Percentiles rank a stretch among this genome's conserved stretches.
These are phyloP conservation scores for Vaccinium macrocarpon DNA, from an alignment of 148 eudicot species.

Conservation along the genomic window DNA sequence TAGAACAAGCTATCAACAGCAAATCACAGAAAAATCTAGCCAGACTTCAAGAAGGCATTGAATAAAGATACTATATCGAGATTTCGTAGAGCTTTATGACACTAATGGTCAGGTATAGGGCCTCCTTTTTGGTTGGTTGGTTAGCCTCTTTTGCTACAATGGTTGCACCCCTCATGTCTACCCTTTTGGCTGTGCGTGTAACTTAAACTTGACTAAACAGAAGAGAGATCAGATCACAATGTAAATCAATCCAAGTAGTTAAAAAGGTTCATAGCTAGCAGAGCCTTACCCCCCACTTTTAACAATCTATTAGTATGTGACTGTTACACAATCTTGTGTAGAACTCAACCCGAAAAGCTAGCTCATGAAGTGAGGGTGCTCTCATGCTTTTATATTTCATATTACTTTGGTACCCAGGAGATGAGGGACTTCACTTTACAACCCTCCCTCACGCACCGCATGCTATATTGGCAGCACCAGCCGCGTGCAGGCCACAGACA, in stretches of 20 bases:
- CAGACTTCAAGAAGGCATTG: constrained; percentile 3
- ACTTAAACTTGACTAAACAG: not conserved
- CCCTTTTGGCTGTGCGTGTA: not conserved
- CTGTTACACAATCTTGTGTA: not conserved
- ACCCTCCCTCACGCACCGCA: no score
- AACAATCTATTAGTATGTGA: not conserved
- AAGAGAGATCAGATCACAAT: not conserved
- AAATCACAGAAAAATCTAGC: not conserved
- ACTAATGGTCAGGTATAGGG: not conserved
- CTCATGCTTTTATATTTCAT: no score
- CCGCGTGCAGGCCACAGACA: no score
- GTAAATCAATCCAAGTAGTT: not conserved
- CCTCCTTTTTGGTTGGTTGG: not conserved
- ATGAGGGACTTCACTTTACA: no score
- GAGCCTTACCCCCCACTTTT: no score
- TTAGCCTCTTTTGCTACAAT: not conserved
- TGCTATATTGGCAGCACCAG: no score
- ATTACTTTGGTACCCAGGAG: no score
- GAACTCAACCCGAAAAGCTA: no score
- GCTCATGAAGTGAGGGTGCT: no score
- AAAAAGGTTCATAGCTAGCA: not conserved
- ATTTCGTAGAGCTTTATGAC: not conserved
- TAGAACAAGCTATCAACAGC: not conserved
- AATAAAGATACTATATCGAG: not conserved
- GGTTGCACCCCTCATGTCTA: not conserved